Base-by-base conservation (phyloP, 1,284 basidiomycete genomes). In the Moesziomyces parantarcticus region DNA sequence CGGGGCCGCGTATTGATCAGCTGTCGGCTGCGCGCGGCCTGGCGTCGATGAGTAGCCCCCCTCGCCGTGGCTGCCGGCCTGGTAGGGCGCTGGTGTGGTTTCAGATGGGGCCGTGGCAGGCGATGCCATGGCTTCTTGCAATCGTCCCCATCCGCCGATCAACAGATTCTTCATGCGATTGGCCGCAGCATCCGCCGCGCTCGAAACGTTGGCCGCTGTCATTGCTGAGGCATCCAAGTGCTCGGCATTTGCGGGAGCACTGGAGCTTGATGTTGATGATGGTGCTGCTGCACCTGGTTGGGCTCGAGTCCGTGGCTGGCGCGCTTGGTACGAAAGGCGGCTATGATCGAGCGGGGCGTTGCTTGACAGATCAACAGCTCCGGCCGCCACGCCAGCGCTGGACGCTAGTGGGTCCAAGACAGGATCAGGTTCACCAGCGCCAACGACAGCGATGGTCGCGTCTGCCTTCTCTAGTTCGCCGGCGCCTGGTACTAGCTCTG, bases 121-220 rank as follows among this genome's bases (percentile, higher is more conserved):
- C 16, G 70, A 52, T 13, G 61, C 60, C 60, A 76, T 72, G 7
- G 74, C 74, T 18, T 76, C 74, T 47, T 73, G 69, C 48, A 76
- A 40, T n/a, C 65, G 59, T 8, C 69, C 75, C 75, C 75, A 76
- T 8, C 75, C 75, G 18, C 75, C 75, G 32, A 76, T 66, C 45
- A 76, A 60, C 5, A 76, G 54, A 18, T 69, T 74, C 66, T 76
- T 76, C 70, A 76, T 70, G 10, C 56, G 40, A 25, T 71, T 67
- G 32, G 73, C 64, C 14, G 68, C 72, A 16, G 51, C 65, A 39
- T 62, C 66, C 4, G 71, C 65, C 2, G 61, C 70, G 29, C 22
- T 62, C 9, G 58, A 59, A 2, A 60, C 49, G 32, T 72, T 66
- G 55, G 43, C 61, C 8, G 58, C 55, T 58, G 58, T 60, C 5